These are phyloP conservation scores for Xerocomus spinulosus DNA, from an alignment of 768 basidiomycete genomes.

Conservation along the genomic window DNA sequence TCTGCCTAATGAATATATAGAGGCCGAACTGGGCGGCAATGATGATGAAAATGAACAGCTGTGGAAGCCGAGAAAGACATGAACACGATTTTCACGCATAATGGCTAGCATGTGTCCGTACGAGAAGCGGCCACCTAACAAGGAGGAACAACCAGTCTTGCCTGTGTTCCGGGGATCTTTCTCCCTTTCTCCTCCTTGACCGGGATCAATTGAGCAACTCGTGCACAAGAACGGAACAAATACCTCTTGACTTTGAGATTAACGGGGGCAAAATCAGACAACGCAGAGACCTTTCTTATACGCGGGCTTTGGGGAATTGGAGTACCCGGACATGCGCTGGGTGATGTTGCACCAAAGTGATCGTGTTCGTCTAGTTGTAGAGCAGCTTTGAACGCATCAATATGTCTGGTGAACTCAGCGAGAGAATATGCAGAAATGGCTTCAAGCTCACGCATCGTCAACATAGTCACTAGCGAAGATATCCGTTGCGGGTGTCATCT, in stretches of 20 bases:
- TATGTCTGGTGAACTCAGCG: constrained; percentile 41
- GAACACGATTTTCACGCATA: background rate
- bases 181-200: constrained; percentile 36
- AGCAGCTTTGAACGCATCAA: constrained; percentile 75
- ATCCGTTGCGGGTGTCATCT: constrained; percentile 15
- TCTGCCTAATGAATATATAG: constrained; percentile 83
- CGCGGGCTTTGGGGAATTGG: constrained; percentile 37
- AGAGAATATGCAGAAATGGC: background rate
- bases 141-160: constrained; percentile 77
- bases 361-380: constrained; percentile 54
- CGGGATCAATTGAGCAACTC: constrained; percentile 1
- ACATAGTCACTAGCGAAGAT: constrained; percentile 54
- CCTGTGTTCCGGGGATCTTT: constrained; percentile 35
- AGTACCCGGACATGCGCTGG: constrained; percentile 18
- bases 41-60: constrained; percentile 81
- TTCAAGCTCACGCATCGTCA: constrained; percentile 58
- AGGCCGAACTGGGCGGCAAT: constrained; percentile 81
- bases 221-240: background rate
- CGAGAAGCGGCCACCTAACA: constrained; percentile 83
- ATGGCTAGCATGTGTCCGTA: constrained; percentile 31
- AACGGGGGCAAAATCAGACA: constrained; percentile 88
- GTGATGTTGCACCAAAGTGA: constrained; percentile 21
- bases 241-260: constrained; percentile 79
- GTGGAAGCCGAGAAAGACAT: constrained; percentile 3
- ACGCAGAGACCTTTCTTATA: constrained; percentile 74